Percentiles rank a stretch among this genome's conserved stretches.
These are phyloP conservation scores for Adiantum capillusveneris DNA, from an alignment of 75 land plant species.

Conservation along the genomic window DNA sequence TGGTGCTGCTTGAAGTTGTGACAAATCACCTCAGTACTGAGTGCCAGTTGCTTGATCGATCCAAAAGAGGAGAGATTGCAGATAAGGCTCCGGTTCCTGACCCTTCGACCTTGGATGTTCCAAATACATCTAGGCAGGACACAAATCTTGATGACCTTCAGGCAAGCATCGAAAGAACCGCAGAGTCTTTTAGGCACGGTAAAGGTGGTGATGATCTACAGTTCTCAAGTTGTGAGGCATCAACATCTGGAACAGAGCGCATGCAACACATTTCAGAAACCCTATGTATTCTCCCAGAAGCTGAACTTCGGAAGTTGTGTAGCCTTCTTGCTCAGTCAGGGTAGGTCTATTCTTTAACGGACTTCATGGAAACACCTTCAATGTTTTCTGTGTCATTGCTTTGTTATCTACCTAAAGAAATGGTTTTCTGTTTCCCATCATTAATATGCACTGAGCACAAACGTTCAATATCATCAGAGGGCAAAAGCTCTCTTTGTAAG, in stretches of 20 bases:
- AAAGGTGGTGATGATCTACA: slow-evolving; percentile 1
- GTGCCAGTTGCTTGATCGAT: background rate
- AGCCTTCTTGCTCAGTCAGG: slow-evolving; percentile 25
- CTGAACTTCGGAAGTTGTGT: slow-evolving; percentile 35
- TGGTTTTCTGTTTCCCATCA: too few species aligned
- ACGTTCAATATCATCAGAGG: too few species aligned
- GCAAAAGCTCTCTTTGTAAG: too few species aligned
- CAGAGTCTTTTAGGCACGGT: slow-evolving; percentile 11
- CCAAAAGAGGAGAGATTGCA: background rate
- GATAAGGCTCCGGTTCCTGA: background rate
- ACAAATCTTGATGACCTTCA: background rate
- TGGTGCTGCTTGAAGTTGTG: slow-evolving; percentile 43
- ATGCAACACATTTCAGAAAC: slow-evolving; percentile 13
- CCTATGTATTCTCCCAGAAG: slow-evolving; percentile 21
- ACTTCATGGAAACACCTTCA: too few species aligned
- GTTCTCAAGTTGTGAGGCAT: slow-evolving; percentile 7
- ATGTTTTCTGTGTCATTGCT: too few species aligned
- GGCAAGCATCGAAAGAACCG: background rate
- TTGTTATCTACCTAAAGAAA: too few species aligned
- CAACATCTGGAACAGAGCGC: slow-evolving; percentile 14
- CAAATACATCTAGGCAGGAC: background rate
- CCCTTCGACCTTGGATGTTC: background rate
- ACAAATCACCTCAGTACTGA: slow-evolving; percentile 20
- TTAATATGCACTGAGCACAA: too few species aligned
- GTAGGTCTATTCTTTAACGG: too few species aligned